Evolutionary conservation across 169 alveolate genomes (phyloP), one percentile per base, ranked within the genome.

Genomic region (Plasmodium gonderi): DNA sequence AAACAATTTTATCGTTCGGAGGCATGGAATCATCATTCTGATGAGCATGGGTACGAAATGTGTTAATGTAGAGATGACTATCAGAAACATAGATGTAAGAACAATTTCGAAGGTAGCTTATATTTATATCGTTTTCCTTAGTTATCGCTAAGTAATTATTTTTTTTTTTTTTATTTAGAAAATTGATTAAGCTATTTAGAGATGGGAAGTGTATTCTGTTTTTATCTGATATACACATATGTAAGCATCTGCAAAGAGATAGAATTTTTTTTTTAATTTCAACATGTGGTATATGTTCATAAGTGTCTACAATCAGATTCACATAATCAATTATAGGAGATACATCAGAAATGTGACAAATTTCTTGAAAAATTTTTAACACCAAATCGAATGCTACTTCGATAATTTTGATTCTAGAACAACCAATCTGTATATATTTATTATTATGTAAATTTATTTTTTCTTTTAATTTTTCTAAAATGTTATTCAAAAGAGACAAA

Each of bases 181-280:
- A 87, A 12, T 9, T 87, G 49, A 14, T 54, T 67, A 87, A 8
- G 9, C 11, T 17, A 9, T 20, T 20, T 23, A 54, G n/a, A 4
- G 33, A 54, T 1, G 85, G 12, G n/a, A 54, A 9, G 8, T 44
- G 51, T 23, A 14, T 26, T n/a, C 17, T 38, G 5, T 14, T 64
- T 2, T 65, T 78, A 1, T 68, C 91, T 4, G 7, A 11, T 11
- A 20, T 47, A 4, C 20, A 31, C 7, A 42, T 87, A 23, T 76
- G 44, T 45, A 87, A 17, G 38, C 44, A 5, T 60, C 67, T 87
- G 17, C 77, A 49, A 7, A 87, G 67, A 9, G 74, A 76, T 8
- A 74, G 26, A 17, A 75, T 87, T 54, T 87, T 87, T 44, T 75
- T 87, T 65, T 87, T 87, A 11, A 87, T 87, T 75, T 87, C 93